Percentiles rank a stretch among this genome's conserved stretches.
Evolutionary conservation across 768 basidiomycete species (phyloP).

Genomic region (Termitomyces eurrhizus): DNA sequence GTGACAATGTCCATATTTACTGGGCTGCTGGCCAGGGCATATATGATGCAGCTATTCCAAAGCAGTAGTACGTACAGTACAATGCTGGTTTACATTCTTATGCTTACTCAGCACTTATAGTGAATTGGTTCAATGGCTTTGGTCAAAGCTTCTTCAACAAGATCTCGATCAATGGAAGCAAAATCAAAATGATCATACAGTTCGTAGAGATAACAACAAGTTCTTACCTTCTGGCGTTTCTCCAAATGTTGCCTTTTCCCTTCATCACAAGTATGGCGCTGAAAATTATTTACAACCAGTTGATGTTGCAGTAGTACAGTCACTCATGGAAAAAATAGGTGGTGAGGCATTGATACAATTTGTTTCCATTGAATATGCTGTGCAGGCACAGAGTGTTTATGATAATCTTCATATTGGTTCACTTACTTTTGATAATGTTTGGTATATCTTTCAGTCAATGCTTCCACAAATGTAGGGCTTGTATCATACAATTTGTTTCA

Average conservation of each 20-base stretch:
- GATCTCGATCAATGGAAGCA: neutral
- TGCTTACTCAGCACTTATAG: neutral
- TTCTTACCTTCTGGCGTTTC: conserved; percentile 31
- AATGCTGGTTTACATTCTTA: neutral
- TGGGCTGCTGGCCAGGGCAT: conserved; percentile 19
- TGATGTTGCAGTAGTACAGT: conserved; percentile 15
- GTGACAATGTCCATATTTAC: conserved; percentile 27
- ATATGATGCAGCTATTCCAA: conserved; percentile 18
- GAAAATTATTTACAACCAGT: conserved; percentile 22
- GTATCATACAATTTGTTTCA: neutral
- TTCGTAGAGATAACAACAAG: conserved; percentile 28
- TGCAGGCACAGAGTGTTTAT: neutral
- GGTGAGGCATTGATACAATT: conserved; percentile 29
- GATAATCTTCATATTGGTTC: neutral
- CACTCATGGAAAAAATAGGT: conserved; percentile 27
- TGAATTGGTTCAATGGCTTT: conserved; percentile 23
- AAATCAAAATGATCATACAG: neutral
- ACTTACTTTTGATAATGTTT: conserved; percentile 3
- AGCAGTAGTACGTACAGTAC: conserved; percentile 23
- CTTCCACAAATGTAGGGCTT: neutral
- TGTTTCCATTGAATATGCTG: conserved; percentile 22
- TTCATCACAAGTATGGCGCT: neutral
- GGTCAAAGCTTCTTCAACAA: conserved; percentile 23
- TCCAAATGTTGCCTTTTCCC: conserved; percentile 25
- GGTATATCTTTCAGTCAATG: conserved; percentile 4